Evolutionary conservation across 225 moss, liverwort and hornwort species (phyloP).

Genomic region (Pleurozium schreberi): DNA sequence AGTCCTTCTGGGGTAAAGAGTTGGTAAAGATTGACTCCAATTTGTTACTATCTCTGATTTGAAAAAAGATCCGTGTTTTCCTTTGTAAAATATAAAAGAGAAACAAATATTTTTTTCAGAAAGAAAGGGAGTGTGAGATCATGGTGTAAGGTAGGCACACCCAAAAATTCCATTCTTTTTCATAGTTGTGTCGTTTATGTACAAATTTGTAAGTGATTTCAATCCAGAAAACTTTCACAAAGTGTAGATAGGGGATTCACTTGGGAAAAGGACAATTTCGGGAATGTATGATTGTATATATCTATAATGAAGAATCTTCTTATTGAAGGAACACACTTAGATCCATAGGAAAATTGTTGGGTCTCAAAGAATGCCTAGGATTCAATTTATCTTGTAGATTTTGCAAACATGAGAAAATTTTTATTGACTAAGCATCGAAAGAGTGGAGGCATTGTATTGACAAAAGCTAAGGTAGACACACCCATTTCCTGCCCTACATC

Average conservation of each 20-base stretch:
- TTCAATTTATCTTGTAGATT: not conserved
- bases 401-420: rapidly evolving
- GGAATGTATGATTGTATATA: no score
- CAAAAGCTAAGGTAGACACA: no score
- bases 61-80: no score
- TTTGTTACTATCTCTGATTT: no score
- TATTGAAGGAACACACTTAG: rapidly evolving
- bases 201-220: not conserved
- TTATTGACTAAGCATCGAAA: not conserved
- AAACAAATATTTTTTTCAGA: no score
- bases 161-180: rapidly evolving
- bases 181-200: not conserved
- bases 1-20: no score
- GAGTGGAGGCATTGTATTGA: rapidly evolving
- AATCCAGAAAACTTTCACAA: not conserved
- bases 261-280: not conserved
- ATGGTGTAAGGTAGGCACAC: not conserved
- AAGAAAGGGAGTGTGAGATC: no score
- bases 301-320: not conserved
- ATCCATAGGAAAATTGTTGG: not conserved
- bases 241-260: not conserved
- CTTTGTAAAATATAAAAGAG: no score
- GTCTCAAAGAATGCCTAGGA: no score
- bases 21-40: no score
- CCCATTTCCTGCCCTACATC: no score